Base-by-base conservation (phyloP, 108 stramenopile genomes). In the Phaeodactylum tricornutum region DNA sequence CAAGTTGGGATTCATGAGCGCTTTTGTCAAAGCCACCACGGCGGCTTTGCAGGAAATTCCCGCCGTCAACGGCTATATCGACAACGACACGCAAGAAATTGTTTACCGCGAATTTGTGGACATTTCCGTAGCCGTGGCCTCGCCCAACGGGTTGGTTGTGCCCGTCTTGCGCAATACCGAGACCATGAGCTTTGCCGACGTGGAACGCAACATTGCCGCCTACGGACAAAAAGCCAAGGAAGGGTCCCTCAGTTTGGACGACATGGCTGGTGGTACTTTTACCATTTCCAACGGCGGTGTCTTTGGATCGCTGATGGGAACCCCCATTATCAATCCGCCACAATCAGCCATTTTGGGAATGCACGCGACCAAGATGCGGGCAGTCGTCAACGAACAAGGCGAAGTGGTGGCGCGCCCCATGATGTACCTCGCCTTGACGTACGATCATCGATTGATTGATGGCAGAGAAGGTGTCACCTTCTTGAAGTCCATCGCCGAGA, bases 271-370 rank as follows among this genome's bases (percentile, higher is more conserved):
- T 23, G 98, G 98, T 12, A 96, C 96, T 29, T 99, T 99, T 72
- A 99, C 98, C 56, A 99, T 99, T 61, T 86, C 85, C 31, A 99
- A 99, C 64, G 98, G 98, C n/a, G 98, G 98, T 37, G 98, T 99
- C 5, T 99, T 99, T 55, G 98, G 98, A 30, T 90, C 87, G 4
- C 69, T 99, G 17, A 95, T 98, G 89, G 96, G 96, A 27, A 99
- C 98, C 7, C 98, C 98, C 40, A 99, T 99, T 68, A 94, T 99
- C 79, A 99, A 99, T 78, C 92, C 92, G 30, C 98, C 98, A 1
- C 98, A 99, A 59, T 83, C 79, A 22, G 98, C 98, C n/a, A 96
- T 99, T 62, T 83, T 99, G 56, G 98, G 98, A 35, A 99, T 99
- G 98, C 98, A 99, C 72, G 96, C 96, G 21, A 98, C 96, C 45